These are phyloP conservation scores for Dichotomocladium elegans DNA, from an alignment of 371 early-diverging fungal genomes.

Conservation along the genomic window DNA sequence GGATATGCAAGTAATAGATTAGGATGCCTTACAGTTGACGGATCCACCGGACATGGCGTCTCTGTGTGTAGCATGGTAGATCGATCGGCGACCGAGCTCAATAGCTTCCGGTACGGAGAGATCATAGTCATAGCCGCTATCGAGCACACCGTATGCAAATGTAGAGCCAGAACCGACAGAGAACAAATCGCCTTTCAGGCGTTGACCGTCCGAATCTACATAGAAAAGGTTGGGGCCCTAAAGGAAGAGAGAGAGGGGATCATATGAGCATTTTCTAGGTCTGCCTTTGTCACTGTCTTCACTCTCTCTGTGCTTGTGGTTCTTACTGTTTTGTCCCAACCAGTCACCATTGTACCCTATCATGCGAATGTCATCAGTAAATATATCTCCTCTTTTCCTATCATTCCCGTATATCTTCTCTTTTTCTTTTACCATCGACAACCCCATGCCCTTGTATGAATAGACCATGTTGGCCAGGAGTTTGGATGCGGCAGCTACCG, in stretches of 20 bases:
- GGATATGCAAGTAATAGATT: neutral
- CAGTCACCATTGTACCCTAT: constrained; percentile 99
- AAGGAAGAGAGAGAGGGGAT: neutral
- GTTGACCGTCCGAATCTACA: constrained; percentile 97
- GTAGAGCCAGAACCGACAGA: constrained; percentile 98
- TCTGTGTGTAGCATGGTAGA: constrained; percentile 98
- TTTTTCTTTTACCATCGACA: constrained; percentile 89
- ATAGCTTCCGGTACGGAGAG: constrained; percentile 92
- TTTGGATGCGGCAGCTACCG: constrained; percentile 99
- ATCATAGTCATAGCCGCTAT: constrained; percentile 89
- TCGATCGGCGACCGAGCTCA: constrained; percentile 94
- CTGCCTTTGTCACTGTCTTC: neutral
- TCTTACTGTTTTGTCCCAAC: constrained; percentile 94
- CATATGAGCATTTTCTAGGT: neutral
- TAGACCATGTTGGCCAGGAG: constrained; percentile 96
- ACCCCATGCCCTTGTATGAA: constrained; percentile 97
- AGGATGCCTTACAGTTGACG: constrained; percentile 69
- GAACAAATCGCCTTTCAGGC: constrained; percentile 92
- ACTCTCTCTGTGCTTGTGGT: too few species aligned
- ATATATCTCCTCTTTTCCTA: neutral
- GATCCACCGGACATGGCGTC: constrained; percentile 99
- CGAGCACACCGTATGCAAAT: constrained; percentile 97
- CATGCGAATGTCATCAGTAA: neutral
- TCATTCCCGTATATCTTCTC: neutral
- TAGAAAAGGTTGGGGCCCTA: constrained; percentile 97